A percentile compares a stretch with the other conserved stretches of the same genome.
Evolutionary conservation across 495 filamentous ascomycete species (phyloP).

Genomic region (Neurospora sp.): DNA sequence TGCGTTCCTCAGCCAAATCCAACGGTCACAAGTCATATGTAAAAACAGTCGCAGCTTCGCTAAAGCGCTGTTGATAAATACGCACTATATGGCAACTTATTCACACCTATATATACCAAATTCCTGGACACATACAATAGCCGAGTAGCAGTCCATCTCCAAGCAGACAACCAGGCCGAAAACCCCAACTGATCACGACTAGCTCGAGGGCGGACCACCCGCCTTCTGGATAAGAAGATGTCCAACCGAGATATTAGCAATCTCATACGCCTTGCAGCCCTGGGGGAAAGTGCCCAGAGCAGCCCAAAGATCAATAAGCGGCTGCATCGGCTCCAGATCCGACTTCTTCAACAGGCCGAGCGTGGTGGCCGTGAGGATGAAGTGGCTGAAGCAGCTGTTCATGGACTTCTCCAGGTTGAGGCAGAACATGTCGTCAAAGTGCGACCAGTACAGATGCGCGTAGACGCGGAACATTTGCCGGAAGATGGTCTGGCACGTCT

Average conservation of each 20-base stretch:
- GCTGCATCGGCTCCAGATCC: conserved; percentile 90
- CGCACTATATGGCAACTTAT: background rate
- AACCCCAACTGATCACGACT: background rate
- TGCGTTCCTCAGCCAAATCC: background rate
- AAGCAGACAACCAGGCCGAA: background rate
- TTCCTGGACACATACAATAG: background rate
- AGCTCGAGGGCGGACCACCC: conserved; percentile 16
- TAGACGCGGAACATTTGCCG: conserved; percentile 97
- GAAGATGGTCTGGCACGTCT: conserved; percentile 84
- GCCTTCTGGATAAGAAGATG: conserved; percentile 35
- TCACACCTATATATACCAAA: background rate
- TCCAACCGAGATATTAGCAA: conserved; percentile 38
- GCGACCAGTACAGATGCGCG: conserved; percentile 78
- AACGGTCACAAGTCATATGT: background rate
- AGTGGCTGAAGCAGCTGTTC: conserved; percentile 94
- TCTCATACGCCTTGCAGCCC: conserved; percentile 49
- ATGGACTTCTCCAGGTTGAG: conserved; percentile 72
- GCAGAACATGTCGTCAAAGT: conserved; percentile 76
- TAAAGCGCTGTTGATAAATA: background rate
- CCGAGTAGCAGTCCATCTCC: background rate
- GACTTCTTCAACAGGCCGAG: conserved; percentile 73
- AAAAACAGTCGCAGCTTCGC: background rate
- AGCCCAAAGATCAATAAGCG: conserved; percentile 80
- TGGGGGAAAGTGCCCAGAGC: conserved; percentile 71
- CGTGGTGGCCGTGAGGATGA: conserved; percentile 77